Percentiles rank a stretch among this genome's conserved stretches.
phyloP scores from a whole-genome alignment of 1,284 basidiomycete genomes.

The Phylloporus gajari region DNA sequence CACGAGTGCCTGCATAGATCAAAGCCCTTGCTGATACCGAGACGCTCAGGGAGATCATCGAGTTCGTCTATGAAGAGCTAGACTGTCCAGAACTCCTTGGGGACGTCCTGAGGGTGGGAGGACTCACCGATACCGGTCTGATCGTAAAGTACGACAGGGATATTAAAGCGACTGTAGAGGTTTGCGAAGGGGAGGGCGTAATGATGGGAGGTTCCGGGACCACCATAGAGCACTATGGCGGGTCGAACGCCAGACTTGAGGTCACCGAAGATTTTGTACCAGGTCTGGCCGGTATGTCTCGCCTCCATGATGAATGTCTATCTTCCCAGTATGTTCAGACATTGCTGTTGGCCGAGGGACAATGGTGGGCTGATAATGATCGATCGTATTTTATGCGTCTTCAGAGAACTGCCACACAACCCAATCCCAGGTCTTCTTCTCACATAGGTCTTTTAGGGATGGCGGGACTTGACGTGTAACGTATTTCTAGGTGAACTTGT shows the following conservation, averaged over 20 bases:
- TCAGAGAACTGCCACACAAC: no score
- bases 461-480: no score
- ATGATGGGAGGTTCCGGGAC: slow-evolving; percentile 55
- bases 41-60: slow-evolving; percentile 52
- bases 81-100: slow-evolving; percentile 55
- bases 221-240: slow-evolving; percentile 54
- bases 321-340: slow-evolving; percentile 29
- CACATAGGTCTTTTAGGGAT: no score
- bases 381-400: no score
- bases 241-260: slow-evolving; percentile 36
- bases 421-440: not conserved
- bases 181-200: slow-evolving; percentile 53
- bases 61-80: slow-evolving; percentile 62
- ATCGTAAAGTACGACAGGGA: slow-evolving; percentile 62
- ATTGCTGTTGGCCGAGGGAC: slow-evolving; percentile 8
- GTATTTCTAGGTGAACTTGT: no score
- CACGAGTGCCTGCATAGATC: slow-evolving; percentile 61
- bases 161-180: slow-evolving; percentile 37
- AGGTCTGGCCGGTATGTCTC: slow-evolving; percentile 35
- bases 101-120: slow-evolving; percentile 51
- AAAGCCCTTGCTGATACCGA: slow-evolving; percentile 51
- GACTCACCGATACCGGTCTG: slow-evolving; percentile 60
- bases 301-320: slow-evolving; percentile 18
- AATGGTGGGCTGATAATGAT: not conserved
- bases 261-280: slow-evolving; percentile 37